These are phyloP conservation scores for Fusarium foetens DNA, from an alignment of 2,329 filamentous ascomycete species.

Conservation along the genomic window DNA sequence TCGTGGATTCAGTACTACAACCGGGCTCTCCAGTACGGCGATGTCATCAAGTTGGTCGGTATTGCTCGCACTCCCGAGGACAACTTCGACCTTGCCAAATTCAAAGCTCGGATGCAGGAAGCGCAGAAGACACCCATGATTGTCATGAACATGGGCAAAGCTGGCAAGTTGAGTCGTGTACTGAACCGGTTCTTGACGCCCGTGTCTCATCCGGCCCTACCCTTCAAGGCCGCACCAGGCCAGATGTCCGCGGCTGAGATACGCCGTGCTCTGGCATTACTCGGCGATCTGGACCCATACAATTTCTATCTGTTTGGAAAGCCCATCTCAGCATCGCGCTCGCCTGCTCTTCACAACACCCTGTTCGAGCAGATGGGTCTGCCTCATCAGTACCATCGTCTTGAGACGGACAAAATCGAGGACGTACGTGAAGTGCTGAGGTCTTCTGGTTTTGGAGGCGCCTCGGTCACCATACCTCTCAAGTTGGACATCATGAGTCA, in stretches of 20 bases:
- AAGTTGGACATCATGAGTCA: conserved; percentile 88
- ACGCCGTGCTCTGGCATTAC: conserved; percentile 77
- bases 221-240: conserved; percentile 92
- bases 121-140: conserved; percentile 87
- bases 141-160: conserved; percentile 92
- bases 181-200: conserved; percentile 94
- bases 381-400: conserved; percentile 80
- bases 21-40: conserved; percentile 86
- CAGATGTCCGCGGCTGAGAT: conserved; percentile 94
- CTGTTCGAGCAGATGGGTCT: conserved; percentile 81
- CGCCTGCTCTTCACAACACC: conserved; percentile 88
- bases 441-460: conserved; percentile 83
- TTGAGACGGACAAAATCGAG: conserved; percentile 76
- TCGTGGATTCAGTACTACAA: conserved; percentile 94
- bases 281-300: conserved; percentile 80
- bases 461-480: conserved; percentile 93
- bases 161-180: conserved; percentile 89
- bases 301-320: conserved; percentile 90
- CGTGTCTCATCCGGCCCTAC: conserved; percentile 88
- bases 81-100: conserved; percentile 85
- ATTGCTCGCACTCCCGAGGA: conserved; percentile 80
- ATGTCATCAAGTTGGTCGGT: conserved; percentile 94
- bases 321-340: conserved; percentile 83
- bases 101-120: conserved; percentile 79
- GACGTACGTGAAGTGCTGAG: conserved; percentile 74